These are phyloP conservation scores for Bryoglossum gracile DNA, from an alignment of 495 filamentous ascomycete genomes.

Conservation along the genomic window DNA sequence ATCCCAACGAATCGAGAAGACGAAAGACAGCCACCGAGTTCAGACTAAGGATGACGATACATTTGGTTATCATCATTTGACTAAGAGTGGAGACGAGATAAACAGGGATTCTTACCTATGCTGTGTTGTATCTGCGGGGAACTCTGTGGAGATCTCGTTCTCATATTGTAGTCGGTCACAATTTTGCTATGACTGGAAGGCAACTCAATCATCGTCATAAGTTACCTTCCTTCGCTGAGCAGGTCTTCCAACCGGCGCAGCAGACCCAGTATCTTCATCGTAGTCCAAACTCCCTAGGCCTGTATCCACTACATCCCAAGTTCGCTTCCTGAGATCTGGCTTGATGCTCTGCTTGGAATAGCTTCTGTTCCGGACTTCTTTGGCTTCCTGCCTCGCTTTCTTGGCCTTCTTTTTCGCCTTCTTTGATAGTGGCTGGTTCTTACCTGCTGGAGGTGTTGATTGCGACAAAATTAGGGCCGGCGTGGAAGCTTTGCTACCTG, in stretches of 20 bases:
- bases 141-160: background rate
- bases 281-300: slow-evolving; percentile 47
- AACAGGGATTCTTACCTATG: slow-evolving; percentile 6
- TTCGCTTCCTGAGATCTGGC: slow-evolving; percentile 49
- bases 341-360: slow-evolving; percentile 31
- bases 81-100: background rate
- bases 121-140: background rate
- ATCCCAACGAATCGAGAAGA: slow-evolving; percentile 16
- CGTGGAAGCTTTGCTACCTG: background rate
- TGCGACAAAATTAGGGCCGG: background rate
- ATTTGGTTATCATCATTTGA: slow-evolving; percentile 49
- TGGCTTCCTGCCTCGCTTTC: slow-evolving; percentile 29
- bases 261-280: slow-evolving; percentile 32
- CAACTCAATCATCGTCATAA: slow-evolving; percentile 37
- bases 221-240: slow-evolving; percentile 38
- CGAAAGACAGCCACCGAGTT: slow-evolving; percentile 28
- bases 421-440: slow-evolving; percentile 14
- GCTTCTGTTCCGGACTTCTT: slow-evolving; percentile 5
- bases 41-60: slow-evolving; percentile 67
- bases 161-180: too few relatives aligned
- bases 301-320: slow-evolving; percentile 49
- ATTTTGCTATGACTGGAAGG: background rate
- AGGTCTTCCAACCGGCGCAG: slow-evolving; percentile 18
- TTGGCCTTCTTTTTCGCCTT: slow-evolving; percentile 31
- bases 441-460: background rate